phyloP scores from a whole-genome alignment of 2,329 filamentous ascomycete genomes.

The Balansia obtecta region DNA sequence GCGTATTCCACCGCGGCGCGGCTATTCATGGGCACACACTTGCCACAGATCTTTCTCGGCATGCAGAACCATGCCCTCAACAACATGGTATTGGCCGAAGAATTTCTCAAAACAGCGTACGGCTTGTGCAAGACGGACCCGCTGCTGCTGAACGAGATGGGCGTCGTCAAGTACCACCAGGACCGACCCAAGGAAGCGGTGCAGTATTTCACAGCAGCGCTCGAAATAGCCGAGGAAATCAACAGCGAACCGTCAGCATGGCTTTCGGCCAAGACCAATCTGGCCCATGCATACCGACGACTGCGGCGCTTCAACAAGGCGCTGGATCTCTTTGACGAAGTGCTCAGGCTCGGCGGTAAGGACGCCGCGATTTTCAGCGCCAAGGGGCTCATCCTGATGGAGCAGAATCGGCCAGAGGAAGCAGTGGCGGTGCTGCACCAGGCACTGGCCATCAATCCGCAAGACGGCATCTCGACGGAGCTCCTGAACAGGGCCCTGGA shows the following conservation, averaged over 20 bases:
- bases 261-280: slow-evolving; percentile 74
- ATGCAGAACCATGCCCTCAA: slow-evolving; percentile 98
- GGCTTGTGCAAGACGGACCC: slow-evolving; percentile 74
- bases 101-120: slow-evolving; percentile 87
- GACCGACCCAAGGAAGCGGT: slow-evolving; percentile 64
- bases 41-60: slow-evolving; percentile 88
- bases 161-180: slow-evolving; percentile 91
- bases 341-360: slow-evolving; percentile 69
- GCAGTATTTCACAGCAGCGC: slow-evolving; percentile 63
- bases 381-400: slow-evolving; percentile 74
- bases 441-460: slow-evolving; percentile 63
- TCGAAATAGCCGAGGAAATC: slow-evolving; percentile 67
- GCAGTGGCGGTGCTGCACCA: slow-evolving; percentile 77
- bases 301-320: slow-evolving; percentile 57
- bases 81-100: slow-evolving; percentile 85
- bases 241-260: slow-evolving; percentile 73
- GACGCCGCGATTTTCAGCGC: slow-evolving; percentile 68
- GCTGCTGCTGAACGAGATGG: slow-evolving; percentile 86
- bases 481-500: slow-evolving; percentile 60
- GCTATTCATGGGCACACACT: slow-evolving; percentile 90
- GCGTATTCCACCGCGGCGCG: slow-evolving; percentile 93
- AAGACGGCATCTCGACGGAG: slow-evolving; percentile 73
- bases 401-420: slow-evolving; percentile 60
- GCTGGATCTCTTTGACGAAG: slow-evolving; percentile 73
- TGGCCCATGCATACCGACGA: slow-evolving; percentile 77